A percentile compares a stretch with the other conserved stretches of the same genome.
phyloP scores from a whole-genome alignment of 305 asterid genomes.

The Fraxinus xanthoxyloides region DNA sequence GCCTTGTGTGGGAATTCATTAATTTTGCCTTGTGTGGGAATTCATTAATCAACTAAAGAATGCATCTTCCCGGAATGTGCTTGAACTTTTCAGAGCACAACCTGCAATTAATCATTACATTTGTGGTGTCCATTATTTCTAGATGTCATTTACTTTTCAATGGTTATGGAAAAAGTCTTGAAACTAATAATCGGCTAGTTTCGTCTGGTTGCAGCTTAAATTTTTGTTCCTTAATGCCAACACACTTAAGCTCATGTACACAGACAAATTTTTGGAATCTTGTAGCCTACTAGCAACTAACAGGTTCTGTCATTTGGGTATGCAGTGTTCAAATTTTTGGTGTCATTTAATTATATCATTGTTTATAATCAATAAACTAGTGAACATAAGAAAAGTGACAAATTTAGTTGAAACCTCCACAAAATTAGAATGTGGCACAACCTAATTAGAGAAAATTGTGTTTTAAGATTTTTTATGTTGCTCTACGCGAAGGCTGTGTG shows the following conservation, averaged over 20 bases:
- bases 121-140: neutral
- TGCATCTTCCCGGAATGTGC: neutral
- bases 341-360: neutral
- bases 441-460: neutral
- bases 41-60: neutral
- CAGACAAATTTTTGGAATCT: neutral
- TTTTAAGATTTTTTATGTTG: neutral
- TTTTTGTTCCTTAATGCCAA: neutral
- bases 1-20: neutral
- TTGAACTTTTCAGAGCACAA: neutral
- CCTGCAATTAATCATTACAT: neutral
- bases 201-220: neutral
- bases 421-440: neutral
- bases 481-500: neutral
- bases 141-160: neutral
- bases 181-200: neutral
- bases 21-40: neutral
- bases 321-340: neutral
- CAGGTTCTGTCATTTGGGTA: neutral
- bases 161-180: neutral
- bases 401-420: neutral
- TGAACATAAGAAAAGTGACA: neutral
- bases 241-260: neutral
- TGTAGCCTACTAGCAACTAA: neutral
- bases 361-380: neutral